Evolutionary conservation across 2,329 filamentous ascomycete species (phyloP), one percentile per base, ranked within the genome.

Genomic region (Didymella segeticola): DNA sequence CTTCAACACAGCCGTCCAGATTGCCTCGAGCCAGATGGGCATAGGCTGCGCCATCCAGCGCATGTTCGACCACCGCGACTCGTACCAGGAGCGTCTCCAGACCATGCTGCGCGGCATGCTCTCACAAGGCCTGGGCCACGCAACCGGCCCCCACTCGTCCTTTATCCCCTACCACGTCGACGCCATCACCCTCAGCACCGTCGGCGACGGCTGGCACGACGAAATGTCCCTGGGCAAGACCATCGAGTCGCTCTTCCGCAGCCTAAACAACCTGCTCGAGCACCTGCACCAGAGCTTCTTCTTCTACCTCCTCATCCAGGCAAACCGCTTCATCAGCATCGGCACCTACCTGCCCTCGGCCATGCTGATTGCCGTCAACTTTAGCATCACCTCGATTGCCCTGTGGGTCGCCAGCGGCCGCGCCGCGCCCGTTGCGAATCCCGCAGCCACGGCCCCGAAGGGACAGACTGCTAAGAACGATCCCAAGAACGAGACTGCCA

Each of bases 211-310:
- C 26, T 96, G 92, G 91, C 91, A 98, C 69, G 95, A 99, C 72
- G 95, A 98, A 77, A 98, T 98, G 91, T 90, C 89, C 9, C 86
- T 99, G 71, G 95, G 95, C 5, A 84, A 93, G 48, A 88, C 93
- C 0, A 83, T 98, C 4, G 95, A 99, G 77, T 92, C 92, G 66
- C 84, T 95, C 3, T 96, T 96, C 74, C 84, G 95, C 66, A 96
- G 91, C 73, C 79, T 99, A 75, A 99, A 99, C 78, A 99, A 99
- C 70, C 79, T 99, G 53, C 83, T 99, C 26, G 95, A 99, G 77
- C 93, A 99, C 72, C 82, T 99, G 57, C 95, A 99, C 73, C 95
- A 99, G 78, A 97, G 93, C 74, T 99, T 99, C 81, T 99, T 99
- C 83, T 98, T 99, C 78, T 99, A 99, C 74, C 81, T 99, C 45